Conservation (phyloP, 2,329 filamentous ascomycete genomes). For the Septoria linicola region DNA sequence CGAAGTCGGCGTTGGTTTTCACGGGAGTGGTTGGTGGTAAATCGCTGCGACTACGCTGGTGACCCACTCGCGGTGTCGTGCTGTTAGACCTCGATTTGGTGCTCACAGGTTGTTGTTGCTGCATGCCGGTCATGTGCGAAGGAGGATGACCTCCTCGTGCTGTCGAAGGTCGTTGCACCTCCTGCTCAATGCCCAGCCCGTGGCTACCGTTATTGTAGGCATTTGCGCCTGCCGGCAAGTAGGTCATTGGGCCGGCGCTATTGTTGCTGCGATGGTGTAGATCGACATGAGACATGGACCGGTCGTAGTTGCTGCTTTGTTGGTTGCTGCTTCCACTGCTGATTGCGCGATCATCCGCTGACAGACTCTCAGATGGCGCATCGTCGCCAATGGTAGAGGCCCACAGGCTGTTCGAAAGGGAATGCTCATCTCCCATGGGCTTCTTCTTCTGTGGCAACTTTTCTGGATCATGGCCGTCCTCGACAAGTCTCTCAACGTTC, state of each 20-base stretch:
- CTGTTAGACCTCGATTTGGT: constrained; percentile 23
- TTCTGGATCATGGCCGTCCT: constrained; percentile 26
- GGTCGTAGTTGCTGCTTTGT: constrained; percentile 19
- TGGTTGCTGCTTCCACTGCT: constrained; percentile 25
- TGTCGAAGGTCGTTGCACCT: constrained; percentile 22
- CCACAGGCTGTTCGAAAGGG: constrained; percentile 20
- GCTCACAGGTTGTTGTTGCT: constrained; percentile 7
- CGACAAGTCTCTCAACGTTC: constrained; percentile 29
- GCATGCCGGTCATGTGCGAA: constrained; percentile 15
- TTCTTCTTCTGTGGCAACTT: constrained; percentile 10
- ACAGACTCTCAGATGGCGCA: constrained; percentile 12
- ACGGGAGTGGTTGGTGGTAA: constrained; percentile 22
- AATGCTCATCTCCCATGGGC: constrained; percentile 20
- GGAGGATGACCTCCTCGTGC: constrained; percentile 19
- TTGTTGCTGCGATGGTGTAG: constrained; percentile 22
- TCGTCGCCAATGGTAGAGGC: constrained; percentile 21
- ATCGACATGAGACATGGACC: constrained; percentile 16
- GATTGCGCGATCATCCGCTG: constrained; percentile 22
- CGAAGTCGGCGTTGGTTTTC: constrained; percentile 22
- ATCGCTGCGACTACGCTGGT: constrained; percentile 27
- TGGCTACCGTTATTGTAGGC: constrained; percentile 16
- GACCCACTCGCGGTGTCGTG: constrained; percentile 23
- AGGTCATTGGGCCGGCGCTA: constrained; percentile 26
- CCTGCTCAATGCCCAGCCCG: constrained; percentile 25
- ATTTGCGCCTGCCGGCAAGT: constrained; percentile 27